Base-by-base conservation (phyloP, 352 stramenopile species). In the Pythium graminicola region DNA sequence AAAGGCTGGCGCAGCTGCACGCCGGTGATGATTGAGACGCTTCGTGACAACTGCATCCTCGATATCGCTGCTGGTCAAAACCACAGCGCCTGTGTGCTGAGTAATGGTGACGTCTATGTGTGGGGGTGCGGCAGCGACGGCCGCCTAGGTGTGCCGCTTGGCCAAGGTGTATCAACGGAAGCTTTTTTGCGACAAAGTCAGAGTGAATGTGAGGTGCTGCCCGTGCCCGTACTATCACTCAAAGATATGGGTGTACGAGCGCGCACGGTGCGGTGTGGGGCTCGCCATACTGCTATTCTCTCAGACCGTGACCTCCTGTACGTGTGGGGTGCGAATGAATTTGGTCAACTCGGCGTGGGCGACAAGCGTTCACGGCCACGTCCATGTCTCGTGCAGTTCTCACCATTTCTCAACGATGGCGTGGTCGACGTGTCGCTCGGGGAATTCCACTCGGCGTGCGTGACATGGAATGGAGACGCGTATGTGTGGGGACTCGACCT, bases 321-420 rank as follows among this genome's bases (percentile, higher is more conserved):
- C 54, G 62, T 85, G 19, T 89, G 81, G 78, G 81, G 81, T 7
- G 79, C 76, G 0, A 92, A 89, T 45, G 76, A 92, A 40, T 89
- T 89, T 40, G 81, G 76, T 5, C 81, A 92, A 54, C 66, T 89
- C 22, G 81, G 81, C 11, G 71, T 71, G 20, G 79, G 73, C 14
- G 77, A 87, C 56, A 73, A 72, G 28, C 65, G 62, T n/a, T 26
- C 60, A 1, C 71, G 79, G 1, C 48, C 51, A 38, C 62, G 62
- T 19, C 81, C 78, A 0, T 71, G 65, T n/a, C 57, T 88, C 11
- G 41, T 89, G 7, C 43, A 47, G 0, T 70, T 67, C n/a, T 52
- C 67, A 20, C 29, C 57, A 11, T 71, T 82, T 17, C 14, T 86
- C 19, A 39, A 52, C 0, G 73, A 84, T 19, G 78, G 75, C 2